Conservation (phyloP, 352 stramenopile genomes). For the Phytophthora gonapodyides region DNA sequence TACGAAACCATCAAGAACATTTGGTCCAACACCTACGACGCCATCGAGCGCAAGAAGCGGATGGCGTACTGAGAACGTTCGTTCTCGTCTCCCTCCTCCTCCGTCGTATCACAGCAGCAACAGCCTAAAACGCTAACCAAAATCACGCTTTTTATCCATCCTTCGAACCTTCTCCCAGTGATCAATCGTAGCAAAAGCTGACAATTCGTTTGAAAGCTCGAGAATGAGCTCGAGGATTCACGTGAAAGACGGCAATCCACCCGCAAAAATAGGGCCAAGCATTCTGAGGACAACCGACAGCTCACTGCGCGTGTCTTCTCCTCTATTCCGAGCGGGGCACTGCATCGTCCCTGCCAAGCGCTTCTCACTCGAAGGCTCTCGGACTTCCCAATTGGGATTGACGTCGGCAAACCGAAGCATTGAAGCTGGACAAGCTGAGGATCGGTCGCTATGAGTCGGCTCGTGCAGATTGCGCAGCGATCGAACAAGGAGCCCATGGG, state of each 20-base stretch:
- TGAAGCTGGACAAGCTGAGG: slow-evolving; percentile 3
- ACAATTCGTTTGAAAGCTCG: no score
- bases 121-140: slow-evolving; percentile 7
- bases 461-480: slow-evolving; percentile 66
- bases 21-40: slow-evolving; percentile 81
- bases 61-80: slow-evolving; percentile 42
- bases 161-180: no score
- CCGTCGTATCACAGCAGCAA: slow-evolving; percentile 17
- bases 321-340: slow-evolving; percentile 28
- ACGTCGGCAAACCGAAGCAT: slow-evolving; percentile 19
- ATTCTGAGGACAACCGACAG: slow-evolving; percentile 20
- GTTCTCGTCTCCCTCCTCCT: slow-evolving; percentile 3
- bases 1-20: slow-evolving; percentile 84
- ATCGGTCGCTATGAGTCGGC: slow-evolving; percentile 54
- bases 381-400: slow-evolving; percentile 32
- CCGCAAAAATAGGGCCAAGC: slow-evolving; percentile 32
- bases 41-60: slow-evolving; percentile 84
- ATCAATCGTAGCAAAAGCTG: no score
- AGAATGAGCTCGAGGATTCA: neutral
- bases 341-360: slow-evolving; percentile 18
- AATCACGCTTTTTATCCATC: neutral
- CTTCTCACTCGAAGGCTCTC: slow-evolving; percentile 2
- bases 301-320: slow-evolving; percentile 4
- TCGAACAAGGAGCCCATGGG: slow-evolving; percentile 60
- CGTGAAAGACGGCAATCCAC: slow-evolving; percentile 2